These are phyloP conservation scores for Cytospora schulzeri DNA, from an alignment of 2,329 filamentous ascomycete species.

Conservation along the genomic window DNA sequence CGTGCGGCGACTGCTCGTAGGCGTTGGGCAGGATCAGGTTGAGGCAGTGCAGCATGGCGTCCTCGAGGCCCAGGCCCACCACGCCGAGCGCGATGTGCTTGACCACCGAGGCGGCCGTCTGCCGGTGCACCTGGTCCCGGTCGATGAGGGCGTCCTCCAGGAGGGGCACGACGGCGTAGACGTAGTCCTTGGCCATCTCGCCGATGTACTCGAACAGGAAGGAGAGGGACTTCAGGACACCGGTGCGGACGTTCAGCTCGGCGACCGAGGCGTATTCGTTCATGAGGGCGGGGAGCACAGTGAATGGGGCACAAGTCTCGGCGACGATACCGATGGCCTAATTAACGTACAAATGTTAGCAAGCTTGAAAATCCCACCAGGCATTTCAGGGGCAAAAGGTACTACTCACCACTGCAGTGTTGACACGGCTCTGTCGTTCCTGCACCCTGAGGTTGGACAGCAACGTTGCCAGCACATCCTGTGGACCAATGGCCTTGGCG, in stretches of 20 bases:
- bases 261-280: slow-evolving; percentile 94
- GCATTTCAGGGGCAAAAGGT: no score
- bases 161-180: slow-evolving; percentile 94
- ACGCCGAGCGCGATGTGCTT: slow-evolving; percentile 97
- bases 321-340: slow-evolving; percentile 93
- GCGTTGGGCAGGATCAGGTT: slow-evolving; percentile 96
- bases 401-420: slow-evolving; percentile 72
- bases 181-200: slow-evolving; percentile 99
- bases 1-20: slow-evolving; percentile 96
- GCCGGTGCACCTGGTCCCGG: slow-evolving; percentile 94
- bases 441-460: slow-evolving; percentile 97
- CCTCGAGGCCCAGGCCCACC: slow-evolving; percentile 95
- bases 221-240: slow-evolving; percentile 92
- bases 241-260: slow-evolving; percentile 97
- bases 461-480: slow-evolving; percentile 93
- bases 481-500: slow-evolving; percentile 96
- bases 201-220: slow-evolving; percentile 99
- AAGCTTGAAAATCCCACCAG: not conserved
- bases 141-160: slow-evolving; percentile 97
- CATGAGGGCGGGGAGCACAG: slow-evolving; percentile 97
- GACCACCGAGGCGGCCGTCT: slow-evolving; percentile 94
- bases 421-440: slow-evolving; percentile 96
- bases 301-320: slow-evolving; percentile 97
- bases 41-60: slow-evolving; percentile 96
- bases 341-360: slow-evolving; percentile 1